These are phyloP conservation scores for Capsicum pubescens DNA, from an alignment of 257 asterid species.

Conservation along the genomic window DNA sequence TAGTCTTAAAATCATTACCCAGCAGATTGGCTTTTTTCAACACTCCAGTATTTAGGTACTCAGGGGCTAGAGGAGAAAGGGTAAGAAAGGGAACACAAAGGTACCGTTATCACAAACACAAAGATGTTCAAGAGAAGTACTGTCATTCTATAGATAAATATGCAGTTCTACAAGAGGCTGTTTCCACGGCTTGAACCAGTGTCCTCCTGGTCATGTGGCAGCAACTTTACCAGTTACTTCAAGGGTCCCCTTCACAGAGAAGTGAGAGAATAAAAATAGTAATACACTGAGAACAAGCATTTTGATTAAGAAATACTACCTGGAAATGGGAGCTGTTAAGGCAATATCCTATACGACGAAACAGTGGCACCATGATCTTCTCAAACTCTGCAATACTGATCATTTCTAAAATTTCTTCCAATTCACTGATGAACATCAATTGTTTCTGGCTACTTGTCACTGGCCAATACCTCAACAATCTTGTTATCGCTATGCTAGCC, in stretches of 20 bases:
- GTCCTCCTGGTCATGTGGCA: no score
- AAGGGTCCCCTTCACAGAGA: no score
- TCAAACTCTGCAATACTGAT: slow-evolving; percentile 48
- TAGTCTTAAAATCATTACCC: not conserved
- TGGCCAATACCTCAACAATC: slow-evolving; percentile 54
- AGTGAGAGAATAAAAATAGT: not conserved
- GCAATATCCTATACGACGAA: slow-evolving; percentile 50
- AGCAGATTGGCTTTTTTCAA: not conserved
- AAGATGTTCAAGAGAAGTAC: not conserved
- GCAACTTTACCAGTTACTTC: no score
- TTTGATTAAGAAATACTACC: slow-evolving; percentile 33
- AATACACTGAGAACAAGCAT: not conserved
- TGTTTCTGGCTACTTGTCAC: slow-evolving; percentile 54
- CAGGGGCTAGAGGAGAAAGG: not conserved
- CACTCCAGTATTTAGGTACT: not conserved
- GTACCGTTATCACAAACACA: not conserved
- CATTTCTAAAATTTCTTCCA: slow-evolving; percentile 55
- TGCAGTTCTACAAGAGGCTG: no score
- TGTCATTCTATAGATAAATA: no score
- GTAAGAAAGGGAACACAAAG: not conserved
- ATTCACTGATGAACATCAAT: slow-evolving; percentile 55
- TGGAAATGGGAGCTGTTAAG: slow-evolving; percentile 56
- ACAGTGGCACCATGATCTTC: slow-evolving; percentile 50
- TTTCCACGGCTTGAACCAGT: no score
- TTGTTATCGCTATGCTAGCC: slow-evolving; percentile 44